A percentile compares a stretch with the other conserved stretches of the same genome.
Evolutionary conservation across 306 rosid genomes (phyloP).

Genomic region (Vicia faba): DNA sequence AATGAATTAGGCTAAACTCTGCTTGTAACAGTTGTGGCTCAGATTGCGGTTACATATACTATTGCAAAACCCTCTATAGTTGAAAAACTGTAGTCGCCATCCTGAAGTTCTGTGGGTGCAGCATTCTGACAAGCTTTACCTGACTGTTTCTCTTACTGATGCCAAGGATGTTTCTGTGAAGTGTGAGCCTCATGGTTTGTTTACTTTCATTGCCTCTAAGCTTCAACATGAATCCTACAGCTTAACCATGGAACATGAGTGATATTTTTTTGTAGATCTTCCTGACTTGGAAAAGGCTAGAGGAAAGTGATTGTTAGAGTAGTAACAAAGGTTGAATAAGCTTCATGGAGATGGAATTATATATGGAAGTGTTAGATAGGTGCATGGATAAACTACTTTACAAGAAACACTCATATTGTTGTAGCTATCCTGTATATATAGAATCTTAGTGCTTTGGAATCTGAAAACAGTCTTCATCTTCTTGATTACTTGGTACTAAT

Average conservation of each 20-base stretch:
- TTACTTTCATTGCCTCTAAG: slow-evolving; percentile 77
- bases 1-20: too few species aligned
- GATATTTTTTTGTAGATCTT: slow-evolving; percentile 61
- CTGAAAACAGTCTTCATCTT: slow-evolving; percentile 28
- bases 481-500: slow-evolving; percentile 19
- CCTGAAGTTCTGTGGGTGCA: slow-evolving; percentile 98
- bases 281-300: slow-evolving; percentile 94
- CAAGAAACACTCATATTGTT: slow-evolving; percentile 20
- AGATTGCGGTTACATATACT: not conserved
- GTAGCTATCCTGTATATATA: slow-evolving; percentile 42
- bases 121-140: slow-evolving; percentile 79
- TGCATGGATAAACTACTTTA: slow-evolving; percentile 20
- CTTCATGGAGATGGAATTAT: slow-evolving; percentile 29
- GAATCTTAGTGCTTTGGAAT: slow-evolving; percentile 31
- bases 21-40: too few species aligned
- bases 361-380: slow-evolving; percentile 36
- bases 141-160: slow-evolving; percentile 81
- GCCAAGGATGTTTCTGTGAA: slow-evolving; percentile 76
- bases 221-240: slow-evolving; percentile 62
- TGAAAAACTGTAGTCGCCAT: slow-evolving; percentile 58
- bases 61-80: not conserved
- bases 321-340: slow-evolving; percentile 27
- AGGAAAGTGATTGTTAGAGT: slow-evolving; percentile 41
- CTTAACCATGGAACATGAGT: slow-evolving; percentile 69
- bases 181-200: slow-evolving; percentile 77